Evolutionary conservation across 1,284 basidiomycete species (phyloP), one percentile per base, ranked within the genome.

Genomic region (Boletus mariae): DNA sequence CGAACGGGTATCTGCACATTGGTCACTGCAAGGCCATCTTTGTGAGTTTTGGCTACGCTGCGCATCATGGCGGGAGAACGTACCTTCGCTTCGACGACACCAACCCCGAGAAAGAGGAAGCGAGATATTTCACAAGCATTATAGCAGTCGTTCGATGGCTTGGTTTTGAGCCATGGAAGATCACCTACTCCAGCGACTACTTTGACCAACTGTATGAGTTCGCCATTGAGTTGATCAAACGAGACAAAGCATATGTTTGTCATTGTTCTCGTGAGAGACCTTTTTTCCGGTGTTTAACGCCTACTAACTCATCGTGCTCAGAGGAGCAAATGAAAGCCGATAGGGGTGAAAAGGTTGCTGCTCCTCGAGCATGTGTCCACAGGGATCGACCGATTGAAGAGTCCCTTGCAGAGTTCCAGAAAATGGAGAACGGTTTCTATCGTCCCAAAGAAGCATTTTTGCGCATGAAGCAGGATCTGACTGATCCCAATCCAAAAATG

Each of bases 1-100:
- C 97, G 2, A 99, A 99, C 69, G 96, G 96, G 5, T 98, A 84
- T 75, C 78, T 98, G 46, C 95, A 98, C 70, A 94, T 98, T 56
- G 95, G 94, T 4, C 97, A 99, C 68, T 97, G 95, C 51, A 99
- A 99, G 71, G 96, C 97, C 7, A 98, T 99, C 64, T 97, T 98
- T 65, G 86, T 99, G 61, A 92, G 97, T 74, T 99, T 99, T 72
- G 97, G 97, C 29, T 99, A 93, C 69, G 97, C 97, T 26, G 92
- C 93, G 23, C 85, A 92, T 71, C 82, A 98, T 68, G 82, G 83
- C 20, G 97, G 97, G 29, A 85, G 90, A 64, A 94, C 92, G 61
- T 98, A 98, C 69, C 79, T 99, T 45, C 85, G 95, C 53, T 99
- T 91, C 68, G 97, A 99, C 69, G 97, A 99, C 72, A 99, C 97